Base-by-base conservation (phyloP, 176 grass and related monocot species). In the Aechmea fasciata region DNA sequence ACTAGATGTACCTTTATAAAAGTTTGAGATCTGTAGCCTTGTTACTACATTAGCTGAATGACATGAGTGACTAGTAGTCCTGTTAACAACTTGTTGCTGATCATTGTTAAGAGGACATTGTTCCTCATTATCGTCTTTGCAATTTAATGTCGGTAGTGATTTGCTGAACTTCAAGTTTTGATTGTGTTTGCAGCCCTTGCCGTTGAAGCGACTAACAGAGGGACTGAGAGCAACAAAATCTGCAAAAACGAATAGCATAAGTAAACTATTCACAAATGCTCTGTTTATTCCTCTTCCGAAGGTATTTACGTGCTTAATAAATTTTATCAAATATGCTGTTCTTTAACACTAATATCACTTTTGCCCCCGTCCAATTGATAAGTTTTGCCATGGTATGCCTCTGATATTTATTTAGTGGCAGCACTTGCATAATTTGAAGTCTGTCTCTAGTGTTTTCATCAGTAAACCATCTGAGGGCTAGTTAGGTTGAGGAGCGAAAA, bases 201-300 rank as follows among this genome's bases (percentile, higher is more conserved):
- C 93, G 20, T 79, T 92, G 65, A 96, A 83, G 86, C 78, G 47
- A 48, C 64, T 91, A 76, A 73, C 85, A 65, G 92, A 85, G 64
- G 78, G 83, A 25, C 62, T 89, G 15, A 91, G 75, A 81, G 83
- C 75, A 47, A 54, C 68, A 75, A 89, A 76, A 75, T 74, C 83
- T 65, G 71, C 86, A 63, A 87, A 79, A 52, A 77, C 77, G 15
- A 77, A 73, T 75, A 75, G 81, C 47, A 87, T 96, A 71, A 77
- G 75, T 65, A 89, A 87, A 67, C 71, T 96, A 20, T 96, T 92
- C 72, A 83, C 81, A 66, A 96, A 96, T 78, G 70, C 23, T 70
- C 33, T 96, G 1, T 81, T 77, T 78, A 66, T 96, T 84, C 86
- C 89, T 68, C 72, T 84, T 80, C 88, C 92, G 65, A 81, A 96